Conservation (phyloP, 306 rosid species). For the Senna tora region DNA sequence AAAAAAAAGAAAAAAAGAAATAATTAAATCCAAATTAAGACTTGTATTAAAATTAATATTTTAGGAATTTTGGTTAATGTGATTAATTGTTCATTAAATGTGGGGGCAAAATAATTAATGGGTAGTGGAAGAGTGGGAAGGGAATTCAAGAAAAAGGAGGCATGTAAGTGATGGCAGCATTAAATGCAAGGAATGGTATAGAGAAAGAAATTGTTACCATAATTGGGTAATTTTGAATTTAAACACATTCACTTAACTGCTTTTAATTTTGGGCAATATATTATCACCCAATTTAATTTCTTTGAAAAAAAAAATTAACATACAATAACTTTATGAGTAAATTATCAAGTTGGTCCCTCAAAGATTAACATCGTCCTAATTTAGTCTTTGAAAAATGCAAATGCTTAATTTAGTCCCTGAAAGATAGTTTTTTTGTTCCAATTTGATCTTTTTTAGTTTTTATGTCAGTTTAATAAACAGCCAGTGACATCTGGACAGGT, state of each 20-base stretch:
- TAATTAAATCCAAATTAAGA: background rate
- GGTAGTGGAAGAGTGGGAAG: conserved; percentile 66
- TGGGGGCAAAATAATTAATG: conserved; percentile 56
- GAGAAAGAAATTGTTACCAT: background rate
- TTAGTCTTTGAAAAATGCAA: no score
- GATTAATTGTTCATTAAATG: conserved; percentile 63
- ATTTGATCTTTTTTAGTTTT: no score
- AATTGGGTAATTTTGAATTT: conserved; percentile 16
- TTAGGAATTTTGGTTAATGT: background rate
- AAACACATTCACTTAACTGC: conserved; percentile 11
- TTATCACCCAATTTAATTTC: background rate
- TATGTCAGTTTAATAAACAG: no score
- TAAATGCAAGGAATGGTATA: conserved; percentile 42
- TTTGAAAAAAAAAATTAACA: no score
- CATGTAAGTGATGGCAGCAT: conserved; percentile 61
- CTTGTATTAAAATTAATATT: no score
- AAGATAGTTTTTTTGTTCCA: no score
- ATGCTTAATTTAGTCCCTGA: no score
- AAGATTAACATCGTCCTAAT: no score
- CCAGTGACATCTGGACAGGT: no score
- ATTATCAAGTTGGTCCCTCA: no score
- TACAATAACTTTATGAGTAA: no score
- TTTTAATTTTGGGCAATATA: conserved; percentile 1
- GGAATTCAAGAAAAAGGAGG: conserved; percentile 66
- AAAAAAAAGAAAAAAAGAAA: background rate